phyloP scores from a whole-genome alignment of 495 filamentous ascomycete genomes.

The Immersiella caudata region DNA sequence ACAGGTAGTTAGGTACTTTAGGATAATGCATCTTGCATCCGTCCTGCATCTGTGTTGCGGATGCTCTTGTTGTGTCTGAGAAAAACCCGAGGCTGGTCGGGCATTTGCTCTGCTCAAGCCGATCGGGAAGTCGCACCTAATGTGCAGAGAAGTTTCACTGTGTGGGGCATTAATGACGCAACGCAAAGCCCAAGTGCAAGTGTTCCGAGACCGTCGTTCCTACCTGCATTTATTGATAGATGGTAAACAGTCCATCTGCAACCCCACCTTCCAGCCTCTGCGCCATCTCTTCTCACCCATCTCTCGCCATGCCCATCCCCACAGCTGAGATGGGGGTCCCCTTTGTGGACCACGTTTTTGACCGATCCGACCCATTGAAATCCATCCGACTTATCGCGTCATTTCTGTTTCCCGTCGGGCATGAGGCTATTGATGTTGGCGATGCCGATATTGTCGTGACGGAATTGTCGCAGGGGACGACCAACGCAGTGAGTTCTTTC shows the following conservation, averaged over 20 bases:
- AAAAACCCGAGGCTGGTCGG: too few species aligned
- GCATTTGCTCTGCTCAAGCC: background rate
- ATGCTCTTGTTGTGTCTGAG: too few species aligned
- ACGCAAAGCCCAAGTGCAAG: too few species aligned
- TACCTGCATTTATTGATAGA: too few species aligned
- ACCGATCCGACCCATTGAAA: background rate
- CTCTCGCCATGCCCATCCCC: background rate
- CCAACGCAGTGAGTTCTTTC: constrained; percentile 2
- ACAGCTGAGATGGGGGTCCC: background rate
- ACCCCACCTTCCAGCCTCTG: too few species aligned
- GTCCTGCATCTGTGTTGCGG: too few species aligned
- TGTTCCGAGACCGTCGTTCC: too few species aligned
- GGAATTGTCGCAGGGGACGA: background rate
- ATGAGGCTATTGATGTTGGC: background rate
- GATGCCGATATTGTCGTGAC: background rate
- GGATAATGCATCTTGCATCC: too few species aligned
- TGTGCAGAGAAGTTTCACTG: background rate
- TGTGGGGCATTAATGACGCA: background rate
- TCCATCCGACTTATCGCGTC: background rate
- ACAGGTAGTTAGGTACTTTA: too few species aligned
- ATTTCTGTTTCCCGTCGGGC: constrained; percentile 1
- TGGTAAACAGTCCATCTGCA: too few species aligned
- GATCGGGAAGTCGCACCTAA: background rate
- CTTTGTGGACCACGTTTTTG: background rate
- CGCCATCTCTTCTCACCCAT: too few species aligned